A percentile compares a stretch with the other conserved stretches of the same genome.
phyloP scores from a whole-genome alignment of 768 basidiomycete species.

The Agaricus subrufescens region DNA sequence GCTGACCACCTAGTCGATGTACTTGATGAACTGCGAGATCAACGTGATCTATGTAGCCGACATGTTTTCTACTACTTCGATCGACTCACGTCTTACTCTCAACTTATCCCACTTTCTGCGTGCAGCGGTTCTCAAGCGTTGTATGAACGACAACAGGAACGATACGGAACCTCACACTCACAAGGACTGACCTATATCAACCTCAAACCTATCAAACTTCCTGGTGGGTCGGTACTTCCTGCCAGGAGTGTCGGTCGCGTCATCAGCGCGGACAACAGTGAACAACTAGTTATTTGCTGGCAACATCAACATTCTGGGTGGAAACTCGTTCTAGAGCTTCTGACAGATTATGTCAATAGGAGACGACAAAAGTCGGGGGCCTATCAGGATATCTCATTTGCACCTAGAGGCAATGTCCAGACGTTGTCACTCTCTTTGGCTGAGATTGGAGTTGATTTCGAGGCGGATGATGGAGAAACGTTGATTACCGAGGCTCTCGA shows the following conservation, averaged over 20 bases:
- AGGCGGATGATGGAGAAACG: constrained; percentile 53
- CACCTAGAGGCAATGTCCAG: constrained; percentile 33
- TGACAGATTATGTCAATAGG: constrained; percentile 70
- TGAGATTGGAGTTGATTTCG: constrained; percentile 74
- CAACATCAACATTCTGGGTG: constrained; percentile 80
- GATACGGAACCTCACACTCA: constrained; percentile 43
- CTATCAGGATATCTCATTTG: constrained; percentile 54
- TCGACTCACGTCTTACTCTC: constrained; percentile 68
- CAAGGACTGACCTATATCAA: constrained; percentile 60
- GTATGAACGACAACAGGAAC: constrained; percentile 64
- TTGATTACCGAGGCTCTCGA: constrained; percentile 73
- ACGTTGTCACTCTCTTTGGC: constrained; percentile 27
- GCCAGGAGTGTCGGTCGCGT: constrained; percentile 63
- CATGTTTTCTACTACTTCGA: constrained; percentile 77
- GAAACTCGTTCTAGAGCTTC: constrained; percentile 77
- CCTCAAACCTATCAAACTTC: constrained; percentile 60
- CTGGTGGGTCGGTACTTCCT: constrained; percentile 71
- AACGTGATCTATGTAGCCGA: constrained; percentile 52
- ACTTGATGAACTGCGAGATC: constrained; percentile 25
- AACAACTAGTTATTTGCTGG: constrained; percentile 74
- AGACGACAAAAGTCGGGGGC: constrained; percentile 37
- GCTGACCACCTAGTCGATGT: constrained; percentile 35
- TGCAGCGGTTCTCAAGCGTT: constrained; percentile 66
- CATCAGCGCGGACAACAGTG: constrained; percentile 66
- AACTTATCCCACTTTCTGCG: constrained; percentile 58